Evolutionary conservation across 768 basidiomycete species (phyloP).

Genomic region (Tubosaeta brunneosetosa): DNA sequence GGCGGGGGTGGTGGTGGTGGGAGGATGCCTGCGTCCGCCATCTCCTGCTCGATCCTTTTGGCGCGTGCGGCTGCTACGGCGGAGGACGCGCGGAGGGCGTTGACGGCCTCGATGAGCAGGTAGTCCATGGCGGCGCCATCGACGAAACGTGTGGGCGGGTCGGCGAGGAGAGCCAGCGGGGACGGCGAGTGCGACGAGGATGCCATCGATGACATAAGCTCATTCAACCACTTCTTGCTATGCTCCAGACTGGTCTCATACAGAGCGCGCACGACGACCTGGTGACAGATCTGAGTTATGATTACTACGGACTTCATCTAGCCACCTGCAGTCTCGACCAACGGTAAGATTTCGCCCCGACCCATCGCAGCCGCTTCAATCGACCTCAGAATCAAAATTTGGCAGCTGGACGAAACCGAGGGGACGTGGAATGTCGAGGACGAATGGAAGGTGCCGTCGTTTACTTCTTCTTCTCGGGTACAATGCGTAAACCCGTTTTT

Average conservation of each 20-base stretch:
- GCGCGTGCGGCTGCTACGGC: constrained; percentile 63
- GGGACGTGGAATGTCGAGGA: constrained; percentile 77
- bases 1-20: constrained; percentile 45
- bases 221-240: constrained; percentile 19
- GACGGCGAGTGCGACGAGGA: too few species aligned
- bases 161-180: constrained; percentile 45
- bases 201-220: neutral
- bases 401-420: constrained; percentile 68
- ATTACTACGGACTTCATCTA: constrained; percentile 81
- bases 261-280: constrained; percentile 76
- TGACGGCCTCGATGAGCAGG: constrained; percentile 77
- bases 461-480: neutral
- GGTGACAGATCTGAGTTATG: constrained; percentile 82
- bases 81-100: constrained; percentile 69
- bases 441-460: constrained; percentile 81
- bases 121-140: constrained; percentile 78
- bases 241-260: constrained; percentile 80
- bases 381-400: constrained; percentile 66
- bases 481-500: neutral
- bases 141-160: constrained; percentile 56
- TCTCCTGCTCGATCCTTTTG: constrained; percentile 69
- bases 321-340: constrained; percentile 84
- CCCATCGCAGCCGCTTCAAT: constrained; percentile 9
- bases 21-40: constrained; percentile 74
- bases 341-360: constrained; percentile 41